Conservation (phyloP, 2,329 filamentous ascomycete genomes). For the Botrytis pseudocinerea region DNA sequence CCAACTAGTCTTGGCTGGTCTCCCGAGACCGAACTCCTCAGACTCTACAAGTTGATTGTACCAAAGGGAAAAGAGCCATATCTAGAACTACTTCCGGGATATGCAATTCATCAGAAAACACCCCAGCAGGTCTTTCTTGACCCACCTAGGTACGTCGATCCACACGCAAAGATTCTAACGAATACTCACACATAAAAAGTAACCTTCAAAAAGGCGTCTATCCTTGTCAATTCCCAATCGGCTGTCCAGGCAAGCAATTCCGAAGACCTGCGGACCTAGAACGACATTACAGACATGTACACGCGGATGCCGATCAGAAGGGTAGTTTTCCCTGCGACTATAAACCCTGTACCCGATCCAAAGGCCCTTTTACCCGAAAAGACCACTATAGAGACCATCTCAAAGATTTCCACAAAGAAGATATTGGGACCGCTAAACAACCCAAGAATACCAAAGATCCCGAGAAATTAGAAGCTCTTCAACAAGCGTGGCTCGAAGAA, state of each 20-base stretch:
- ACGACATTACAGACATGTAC: constrained; percentile 42
- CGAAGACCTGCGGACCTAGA: constrained; percentile 43
- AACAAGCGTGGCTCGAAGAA: constrained; percentile 33
- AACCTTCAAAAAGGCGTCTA: constrained; percentile 26
- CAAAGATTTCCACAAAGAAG: constrained; percentile 49
- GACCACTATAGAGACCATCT: constrained; percentile 53
- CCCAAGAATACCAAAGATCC: constrained; percentile 25
- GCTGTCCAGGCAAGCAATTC: constrained; percentile 34
- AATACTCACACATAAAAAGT: constrained; percentile 18
- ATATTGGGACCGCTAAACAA: constrained; percentile 36
- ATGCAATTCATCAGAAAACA: constrained; percentile 10
- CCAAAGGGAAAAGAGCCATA: constrained; percentile 30
- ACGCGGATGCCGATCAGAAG: constrained; percentile 31
- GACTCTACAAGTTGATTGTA: constrained; percentile 32
- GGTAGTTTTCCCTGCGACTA: constrained; percentile 39
- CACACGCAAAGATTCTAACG: neutral
- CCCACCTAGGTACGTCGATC: constrained; percentile 20
- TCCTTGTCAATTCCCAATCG: constrained; percentile 32
- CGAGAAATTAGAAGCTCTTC: constrained; percentile 25
- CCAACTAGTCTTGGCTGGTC: constrained; percentile 30
- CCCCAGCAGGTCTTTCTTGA: constrained; percentile 31
- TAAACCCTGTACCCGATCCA: constrained; percentile 37
- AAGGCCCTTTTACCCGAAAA: constrained; percentile 46
- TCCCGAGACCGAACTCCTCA: constrained; percentile 19
- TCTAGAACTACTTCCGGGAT: constrained; percentile 27